Conservation (phyloP, 345 rosid species). For the Nasturtium officinale region DNA sequence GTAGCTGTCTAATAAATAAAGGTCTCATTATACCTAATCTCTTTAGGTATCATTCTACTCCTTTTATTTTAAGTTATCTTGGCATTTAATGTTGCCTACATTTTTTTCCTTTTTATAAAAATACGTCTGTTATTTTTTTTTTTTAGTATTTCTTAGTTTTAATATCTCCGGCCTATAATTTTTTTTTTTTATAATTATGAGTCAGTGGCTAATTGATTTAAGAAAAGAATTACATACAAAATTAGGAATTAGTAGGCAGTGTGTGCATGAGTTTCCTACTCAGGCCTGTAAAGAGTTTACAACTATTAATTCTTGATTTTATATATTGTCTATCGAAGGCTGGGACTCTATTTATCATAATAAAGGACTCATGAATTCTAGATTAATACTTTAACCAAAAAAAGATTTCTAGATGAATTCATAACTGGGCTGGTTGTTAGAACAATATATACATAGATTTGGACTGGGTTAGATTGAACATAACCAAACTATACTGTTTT, state of each 20-base stretch:
- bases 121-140: neutral
- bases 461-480: neutral
- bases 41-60: conserved; percentile 25
- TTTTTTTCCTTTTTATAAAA: neutral
- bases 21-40: neutral
- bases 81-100: conserved; percentile 30
- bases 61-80: neutral
- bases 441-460: no score
- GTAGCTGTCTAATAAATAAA: conserved; percentile 27
- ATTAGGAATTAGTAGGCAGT: no score
- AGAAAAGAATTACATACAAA: no score
- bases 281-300: no score
- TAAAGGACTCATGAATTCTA: neutral
- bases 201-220: no score
- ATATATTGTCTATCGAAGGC: neutral
- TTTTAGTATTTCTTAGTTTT: neutral
- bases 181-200: no score
- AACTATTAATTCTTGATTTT: neutral
- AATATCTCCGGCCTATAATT: neutral
- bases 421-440: no score
- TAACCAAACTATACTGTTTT: neutral
- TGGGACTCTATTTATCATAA: neutral
- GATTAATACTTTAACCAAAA: neutral
- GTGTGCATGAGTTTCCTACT: no score
- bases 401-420: no score